A percentile compares a stretch with the other conserved stretches of the same genome.
Evolutionary conservation across 106 monocot genomes (phyloP).

Genomic region (Dactylorhiza incarnata): DNA sequence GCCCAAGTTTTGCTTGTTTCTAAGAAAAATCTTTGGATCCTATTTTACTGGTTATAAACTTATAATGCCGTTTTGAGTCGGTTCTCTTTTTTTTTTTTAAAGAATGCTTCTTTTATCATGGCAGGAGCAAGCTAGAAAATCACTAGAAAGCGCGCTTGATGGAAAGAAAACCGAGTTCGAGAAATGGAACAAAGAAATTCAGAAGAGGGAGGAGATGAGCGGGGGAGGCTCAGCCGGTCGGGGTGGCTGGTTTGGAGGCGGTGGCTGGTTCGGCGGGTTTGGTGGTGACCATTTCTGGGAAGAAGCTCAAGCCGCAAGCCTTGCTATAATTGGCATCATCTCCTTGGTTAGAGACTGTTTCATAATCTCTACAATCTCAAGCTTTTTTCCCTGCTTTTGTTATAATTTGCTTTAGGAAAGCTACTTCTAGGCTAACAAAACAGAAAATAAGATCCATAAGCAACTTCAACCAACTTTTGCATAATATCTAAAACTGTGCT

Average conservation of each 20-base stretch:
- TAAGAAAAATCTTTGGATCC: too few relatives aligned
- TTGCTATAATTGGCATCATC: slow-evolving; percentile 47
- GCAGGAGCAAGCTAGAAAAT: slow-evolving; percentile 83
- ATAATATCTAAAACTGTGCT: too few relatives aligned
- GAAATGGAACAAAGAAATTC: slow-evolving; percentile 87
- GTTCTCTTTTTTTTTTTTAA: too few relatives aligned
- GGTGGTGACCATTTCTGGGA: slow-evolving; percentile 69
- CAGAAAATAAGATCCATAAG: too few relatives aligned
- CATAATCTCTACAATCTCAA: not conserved
- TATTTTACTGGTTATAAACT: not conserved
- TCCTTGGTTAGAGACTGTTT: slow-evolving; percentile 29
- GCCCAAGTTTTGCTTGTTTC: too few relatives aligned
- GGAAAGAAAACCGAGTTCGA: slow-evolving; percentile 74
- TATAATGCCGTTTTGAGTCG: not conserved
- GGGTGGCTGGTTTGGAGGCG: slow-evolving; percentile 81
- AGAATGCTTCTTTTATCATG: not conserved
- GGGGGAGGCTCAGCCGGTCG: slow-evolving; percentile 37
- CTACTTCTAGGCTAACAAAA: too few relatives aligned
- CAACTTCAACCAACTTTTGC: too few relatives aligned
- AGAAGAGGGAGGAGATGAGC: slow-evolving; percentile 46
- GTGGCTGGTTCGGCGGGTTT: slow-evolving; percentile 73
- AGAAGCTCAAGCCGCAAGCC: slow-evolving; percentile 57
- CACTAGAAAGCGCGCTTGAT: slow-evolving; percentile 65
- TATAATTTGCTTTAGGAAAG: not conserved
- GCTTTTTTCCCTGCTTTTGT: not conserved